Evolutionary conservation across 129 eudicot genomes (phyloP), one percentile per base, ranked within the genome.

Genomic region (Sambucus nigra): DNA sequence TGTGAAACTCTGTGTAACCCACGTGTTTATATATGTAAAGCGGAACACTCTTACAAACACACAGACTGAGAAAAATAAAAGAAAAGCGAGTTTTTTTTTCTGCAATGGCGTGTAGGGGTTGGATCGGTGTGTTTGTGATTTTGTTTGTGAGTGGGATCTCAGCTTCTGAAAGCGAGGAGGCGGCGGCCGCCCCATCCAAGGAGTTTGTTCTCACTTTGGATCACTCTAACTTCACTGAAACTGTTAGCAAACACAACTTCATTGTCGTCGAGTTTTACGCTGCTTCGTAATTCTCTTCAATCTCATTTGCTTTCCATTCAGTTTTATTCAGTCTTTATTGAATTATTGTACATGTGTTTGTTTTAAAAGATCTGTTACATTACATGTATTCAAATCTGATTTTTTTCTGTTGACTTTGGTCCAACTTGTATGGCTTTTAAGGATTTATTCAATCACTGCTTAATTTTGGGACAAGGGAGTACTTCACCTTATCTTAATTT

Each of bases 231-330:
- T 89, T 89, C 88, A 53, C 80, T 8, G 77, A 75, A 17, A 73
- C 78, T 31, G 40, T 89, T 1, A 51, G 57, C 71, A 71, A 71
- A 16, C 77, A 81, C 32, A 69, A 73, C 55, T 78, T 81, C 59
- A 1, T 84, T 45, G 79, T 84, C 64, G 83, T 89, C 29, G 88
- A 89, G 10, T 89, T 89, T 63, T 84, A 89, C 73, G 97, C 97
- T 28, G 93, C 97, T n/a, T 84, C 95, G 97, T 89, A 66, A 24
- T 20, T 33, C 6, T 32, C 12, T 19, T 25, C 25, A 26, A 57
- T 25, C 40, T 28, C 17, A 24, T 3, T 2, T 35, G 42, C 4
- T 35, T 35, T n/a, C n/a, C n/a, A n/a, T n/a, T n/a, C 12, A 2
- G 9, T 2, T 35, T 8, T 12, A 35, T 35, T 35, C 42, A 2